phyloP scores from a whole-genome alignment of 73 alveolate genomes.

The Paramecium pentaurelia region DNA sequence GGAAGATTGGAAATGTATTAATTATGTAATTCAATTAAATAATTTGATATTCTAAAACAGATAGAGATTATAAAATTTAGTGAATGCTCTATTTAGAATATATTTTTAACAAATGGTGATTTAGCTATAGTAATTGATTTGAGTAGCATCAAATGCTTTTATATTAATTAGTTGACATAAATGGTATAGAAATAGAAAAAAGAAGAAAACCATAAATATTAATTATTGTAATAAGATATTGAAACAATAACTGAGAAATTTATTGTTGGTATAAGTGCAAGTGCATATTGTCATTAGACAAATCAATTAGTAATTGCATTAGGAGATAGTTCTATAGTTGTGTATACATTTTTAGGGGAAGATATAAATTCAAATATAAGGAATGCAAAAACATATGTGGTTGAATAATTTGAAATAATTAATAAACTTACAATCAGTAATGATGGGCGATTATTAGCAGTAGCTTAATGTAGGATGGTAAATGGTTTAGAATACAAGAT shows the following conservation, averaged over 20 bases:
- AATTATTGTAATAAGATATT: background rate
- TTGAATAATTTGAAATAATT: background rate
- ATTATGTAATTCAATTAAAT: background rate
- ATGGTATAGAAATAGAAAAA: background rate
- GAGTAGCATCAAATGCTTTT: background rate
- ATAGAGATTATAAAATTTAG: background rate
- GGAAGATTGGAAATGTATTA: background rate
- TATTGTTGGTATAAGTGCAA: background rate
- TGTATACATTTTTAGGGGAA: background rate
- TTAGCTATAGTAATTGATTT: background rate
- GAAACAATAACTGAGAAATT: background rate
- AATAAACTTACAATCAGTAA: background rate
- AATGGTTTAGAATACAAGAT: background rate
- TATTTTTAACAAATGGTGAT: constrained; percentile 1
- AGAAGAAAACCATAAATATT: background rate
- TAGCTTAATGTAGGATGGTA: background rate
- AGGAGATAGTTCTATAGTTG: background rate
- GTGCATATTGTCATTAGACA: background rate
- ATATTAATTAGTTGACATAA: background rate
- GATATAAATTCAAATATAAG: background rate
- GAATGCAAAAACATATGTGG: background rate
- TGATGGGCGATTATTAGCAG: constrained; percentile 43
- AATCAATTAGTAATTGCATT: background rate
- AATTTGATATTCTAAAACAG: background rate
- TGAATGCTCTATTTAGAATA: background rate